These are phyloP conservation scores for Euphorbia celastroides DNA, from an alignment of 441 rosid species.

Conservation along the genomic window DNA sequence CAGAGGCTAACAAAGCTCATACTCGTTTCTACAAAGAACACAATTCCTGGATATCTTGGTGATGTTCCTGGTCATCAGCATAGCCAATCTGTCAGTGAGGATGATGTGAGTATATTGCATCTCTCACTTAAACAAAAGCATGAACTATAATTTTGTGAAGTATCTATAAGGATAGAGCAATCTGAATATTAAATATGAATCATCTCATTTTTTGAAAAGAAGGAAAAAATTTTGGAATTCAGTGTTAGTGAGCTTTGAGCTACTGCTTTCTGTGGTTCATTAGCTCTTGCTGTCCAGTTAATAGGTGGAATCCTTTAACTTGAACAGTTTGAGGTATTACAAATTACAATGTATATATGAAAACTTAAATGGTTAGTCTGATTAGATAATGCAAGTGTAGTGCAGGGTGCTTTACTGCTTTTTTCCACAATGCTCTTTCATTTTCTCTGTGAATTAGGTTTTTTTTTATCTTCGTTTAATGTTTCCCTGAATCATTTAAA, in stretches of 20 bases:
- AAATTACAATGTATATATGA: background rate
- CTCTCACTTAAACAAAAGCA: background rate
- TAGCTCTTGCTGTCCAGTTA: background rate
- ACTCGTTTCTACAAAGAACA: constrained; percentile 90
- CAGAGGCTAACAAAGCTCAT: constrained; percentile 97
- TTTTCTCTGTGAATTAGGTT: background rate
- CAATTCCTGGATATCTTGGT: constrained; percentile 62
- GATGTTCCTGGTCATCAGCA: constrained; percentile 65
- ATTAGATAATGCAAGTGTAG: background rate
- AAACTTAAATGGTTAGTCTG: background rate
- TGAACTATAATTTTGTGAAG: constrained; percentile 5
- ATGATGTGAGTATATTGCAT: constrained; percentile 52
- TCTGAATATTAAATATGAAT: background rate
- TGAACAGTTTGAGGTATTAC: background rate
- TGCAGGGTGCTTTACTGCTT: background rate
- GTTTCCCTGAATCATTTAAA: background rate
- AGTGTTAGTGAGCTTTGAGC: background rate
- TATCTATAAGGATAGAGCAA: background rate
- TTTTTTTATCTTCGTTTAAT: background rate
- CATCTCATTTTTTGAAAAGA: background rate
- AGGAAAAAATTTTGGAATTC: background rate
- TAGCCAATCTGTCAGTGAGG: constrained; percentile 59
- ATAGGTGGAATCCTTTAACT: background rate
- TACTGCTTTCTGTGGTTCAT: background rate
- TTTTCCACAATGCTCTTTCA: background rate